Percentiles rank a stretch among this genome's conserved stretches.
phyloP scores from a whole-genome alignment of 805 yeast genomes.

The Saccharomycopsis guyanensis region DNA sequence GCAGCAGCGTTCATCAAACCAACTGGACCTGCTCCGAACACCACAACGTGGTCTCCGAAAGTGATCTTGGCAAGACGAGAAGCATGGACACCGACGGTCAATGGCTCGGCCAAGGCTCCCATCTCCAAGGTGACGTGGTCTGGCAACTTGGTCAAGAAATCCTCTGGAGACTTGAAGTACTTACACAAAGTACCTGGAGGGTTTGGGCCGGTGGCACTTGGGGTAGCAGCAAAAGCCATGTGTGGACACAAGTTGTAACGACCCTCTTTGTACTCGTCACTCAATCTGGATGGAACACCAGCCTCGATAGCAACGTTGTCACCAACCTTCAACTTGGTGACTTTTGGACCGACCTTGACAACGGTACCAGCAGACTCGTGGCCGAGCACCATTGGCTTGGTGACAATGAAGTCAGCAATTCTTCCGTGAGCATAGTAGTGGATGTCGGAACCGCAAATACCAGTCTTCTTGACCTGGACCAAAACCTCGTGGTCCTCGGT shows the following conservation, averaged over 20 bases:
- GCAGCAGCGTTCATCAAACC: conserved; percentile 70
- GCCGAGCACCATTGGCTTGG: conserved; percentile 40
- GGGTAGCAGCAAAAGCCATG: conserved; percentile 88
- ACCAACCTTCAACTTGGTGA: conserved; percentile 47
- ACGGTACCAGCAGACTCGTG: conserved; percentile 62
- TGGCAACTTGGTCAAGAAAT: conserved; percentile 74
- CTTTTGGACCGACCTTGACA: conserved; percentile 49
- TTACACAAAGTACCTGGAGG: conserved; percentile 78
- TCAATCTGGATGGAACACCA: no score
- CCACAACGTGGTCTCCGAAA: conserved; percentile 65
- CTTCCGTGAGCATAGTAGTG: conserved; percentile 43
- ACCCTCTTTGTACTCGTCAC: no score
- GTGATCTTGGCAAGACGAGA: conserved; percentile 49
- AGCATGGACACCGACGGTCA: conserved; percentile 82
- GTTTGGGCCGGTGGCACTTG: no score
- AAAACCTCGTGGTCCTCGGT: conserved; percentile 42
- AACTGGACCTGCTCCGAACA: conserved; percentile 88
- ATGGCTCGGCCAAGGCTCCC: conserved; percentile 85
- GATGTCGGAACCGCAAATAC: conserved; percentile 59
- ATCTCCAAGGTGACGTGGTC: conserved; percentile 70
- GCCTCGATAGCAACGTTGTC: conserved; percentile 81
- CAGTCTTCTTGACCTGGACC: conserved; percentile 51
- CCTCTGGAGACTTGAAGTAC: conserved; percentile 71
- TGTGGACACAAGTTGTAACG: conserved; percentile 82
- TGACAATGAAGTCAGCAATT: conserved; percentile 38